Conservation (phyloP, 2,329 filamentous ascomycete genomes). For the Pestalotiopsis sp. region DNA sequence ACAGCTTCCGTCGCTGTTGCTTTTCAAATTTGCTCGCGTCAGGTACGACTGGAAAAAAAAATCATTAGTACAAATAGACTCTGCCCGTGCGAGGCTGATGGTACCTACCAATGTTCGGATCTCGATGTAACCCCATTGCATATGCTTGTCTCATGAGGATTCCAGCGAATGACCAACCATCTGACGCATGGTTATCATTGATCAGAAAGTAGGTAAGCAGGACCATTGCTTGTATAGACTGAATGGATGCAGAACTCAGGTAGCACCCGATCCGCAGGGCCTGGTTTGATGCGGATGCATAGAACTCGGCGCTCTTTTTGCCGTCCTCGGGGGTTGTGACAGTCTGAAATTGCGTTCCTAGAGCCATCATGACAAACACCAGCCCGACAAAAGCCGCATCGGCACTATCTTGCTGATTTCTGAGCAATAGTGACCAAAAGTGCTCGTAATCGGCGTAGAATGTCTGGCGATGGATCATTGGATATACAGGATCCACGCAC, state of each 20-base stretch:
- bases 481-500: slow-evolving; percentile 79
- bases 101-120: slow-evolving; percentile 68
- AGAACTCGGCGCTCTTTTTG: slow-evolving; percentile 80
- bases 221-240: slow-evolving; percentile 80
- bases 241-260: slow-evolving; percentile 72
- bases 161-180: slow-evolving; percentile 82
- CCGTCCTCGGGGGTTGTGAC: slow-evolving; percentile 61
- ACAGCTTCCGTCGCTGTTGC: slow-evolving; percentile 77
- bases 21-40: slow-evolving; percentile 72
- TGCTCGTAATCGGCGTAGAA: slow-evolving; percentile 80
- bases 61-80: slow-evolving; percentile 11
- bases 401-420: slow-evolving; percentile 58
- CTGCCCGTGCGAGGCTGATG: not conserved
- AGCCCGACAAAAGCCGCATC: slow-evolving; percentile 74
- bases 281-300: slow-evolving; percentile 79
- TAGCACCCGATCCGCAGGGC: slow-evolving; percentile 76
- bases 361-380: slow-evolving; percentile 76
- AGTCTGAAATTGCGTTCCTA: slow-evolving; percentile 78
- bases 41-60: slow-evolving; percentile 54
- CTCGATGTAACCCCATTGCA: slow-evolving; percentile 79
- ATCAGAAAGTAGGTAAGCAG: slow-evolving; percentile 83
- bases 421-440: slow-evolving; percentile 67
- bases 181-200: slow-evolving; percentile 83
- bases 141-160: slow-evolving; percentile 79
- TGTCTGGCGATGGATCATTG: slow-evolving; percentile 75